A percentile compares a stretch with the other conserved stretches of the same genome.
Evolutionary conservation across 2,329 filamentous ascomycete genomes (phyloP).

Genomic region (Colletotrichum paranaense): DNA sequence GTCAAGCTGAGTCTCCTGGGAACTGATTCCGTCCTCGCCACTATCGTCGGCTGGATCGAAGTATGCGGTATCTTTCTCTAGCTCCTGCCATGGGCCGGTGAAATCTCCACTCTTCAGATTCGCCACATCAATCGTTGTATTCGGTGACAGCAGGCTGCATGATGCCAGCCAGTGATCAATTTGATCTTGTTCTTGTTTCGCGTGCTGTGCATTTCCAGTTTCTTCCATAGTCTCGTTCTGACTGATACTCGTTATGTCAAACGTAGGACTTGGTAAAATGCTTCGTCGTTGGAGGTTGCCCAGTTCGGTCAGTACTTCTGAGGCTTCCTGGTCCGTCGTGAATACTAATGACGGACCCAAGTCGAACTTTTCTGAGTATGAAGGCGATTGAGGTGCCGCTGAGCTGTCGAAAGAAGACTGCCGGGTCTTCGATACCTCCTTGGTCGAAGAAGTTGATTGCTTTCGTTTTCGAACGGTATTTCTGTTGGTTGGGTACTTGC

Average conservation of each 20-base stretch:
- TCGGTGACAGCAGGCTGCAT: background rate
- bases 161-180: conserved; percentile 23
- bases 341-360: background rate
- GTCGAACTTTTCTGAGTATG: background rate
- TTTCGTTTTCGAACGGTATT: conserved; percentile 16
- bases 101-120: background rate
- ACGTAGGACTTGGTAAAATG: background rate
- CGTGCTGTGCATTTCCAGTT: background rate
- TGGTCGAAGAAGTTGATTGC: background rate
- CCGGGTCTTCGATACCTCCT: background rate
- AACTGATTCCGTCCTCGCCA: background rate
- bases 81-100: background rate
- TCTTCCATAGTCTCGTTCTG: background rate
- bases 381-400: background rate
- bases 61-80: background rate
- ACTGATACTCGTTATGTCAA: background rate
- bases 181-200: conserved; percentile 14
- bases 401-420: background rate
- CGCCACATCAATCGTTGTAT: background rate
- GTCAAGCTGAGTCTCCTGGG: conserved; percentile 3
- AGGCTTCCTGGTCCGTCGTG: background rate
- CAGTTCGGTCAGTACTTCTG: background rate
- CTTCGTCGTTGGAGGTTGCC: background rate
- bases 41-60: background rate
- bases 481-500: conserved; percentile 6